These are phyloP conservation scores for Colletotrichum tofieldiae DNA, from an alignment of 2,329 filamentous ascomycete genomes.

Conservation along the genomic window DNA sequence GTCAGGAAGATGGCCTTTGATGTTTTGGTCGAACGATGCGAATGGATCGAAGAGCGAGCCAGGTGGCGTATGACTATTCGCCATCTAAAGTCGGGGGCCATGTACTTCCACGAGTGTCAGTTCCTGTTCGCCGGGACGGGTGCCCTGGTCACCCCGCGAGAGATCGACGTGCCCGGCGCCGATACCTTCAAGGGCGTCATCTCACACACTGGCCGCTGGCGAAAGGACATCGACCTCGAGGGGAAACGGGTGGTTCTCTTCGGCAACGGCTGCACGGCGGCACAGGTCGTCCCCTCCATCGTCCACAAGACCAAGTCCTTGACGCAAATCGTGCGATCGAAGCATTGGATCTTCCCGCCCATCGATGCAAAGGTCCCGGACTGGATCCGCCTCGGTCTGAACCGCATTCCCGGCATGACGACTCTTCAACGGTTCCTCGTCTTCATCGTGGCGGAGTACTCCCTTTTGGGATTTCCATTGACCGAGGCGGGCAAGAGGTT, in stretches of 20 bases:
- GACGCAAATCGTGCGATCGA: slow-evolving; percentile 58
- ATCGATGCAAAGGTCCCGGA: slow-evolving; percentile 46
- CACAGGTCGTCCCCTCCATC: slow-evolving; percentile 67
- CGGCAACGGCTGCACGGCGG: slow-evolving; percentile 69
- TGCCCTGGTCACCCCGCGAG: slow-evolving; percentile 52
- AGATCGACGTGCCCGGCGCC: slow-evolving; percentile 63
- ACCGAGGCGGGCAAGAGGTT: slow-evolving; percentile 40
- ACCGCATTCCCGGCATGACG: slow-evolving; percentile 63
- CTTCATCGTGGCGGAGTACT: slow-evolving; percentile 55
- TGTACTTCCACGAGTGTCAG: slow-evolving; percentile 55
- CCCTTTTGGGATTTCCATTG: slow-evolving; percentile 52
- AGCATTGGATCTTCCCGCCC: slow-evolving; percentile 60
- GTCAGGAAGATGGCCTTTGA: slow-evolving; percentile 56
- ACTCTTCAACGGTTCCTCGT: slow-evolving; percentile 61
- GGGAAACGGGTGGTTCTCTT: slow-evolving; percentile 67
- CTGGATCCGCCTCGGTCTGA: slow-evolving; percentile 54
- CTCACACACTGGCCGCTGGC: slow-evolving; percentile 71
- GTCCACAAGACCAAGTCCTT: slow-evolving; percentile 48
- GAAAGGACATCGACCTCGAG: slow-evolving; percentile 62
- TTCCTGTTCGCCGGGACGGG: slow-evolving; percentile 57
- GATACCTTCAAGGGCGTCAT: slow-evolving; percentile 66
- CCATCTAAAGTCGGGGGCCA: slow-evolving; percentile 45
- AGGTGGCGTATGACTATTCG: slow-evolving; percentile 55
- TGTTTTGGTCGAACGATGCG: slow-evolving; percentile 54
- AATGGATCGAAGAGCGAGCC: slow-evolving; percentile 55